Conservation (phyloP, 2,329 filamentous ascomycete species). For the Lomentospora prolificans region DNA sequence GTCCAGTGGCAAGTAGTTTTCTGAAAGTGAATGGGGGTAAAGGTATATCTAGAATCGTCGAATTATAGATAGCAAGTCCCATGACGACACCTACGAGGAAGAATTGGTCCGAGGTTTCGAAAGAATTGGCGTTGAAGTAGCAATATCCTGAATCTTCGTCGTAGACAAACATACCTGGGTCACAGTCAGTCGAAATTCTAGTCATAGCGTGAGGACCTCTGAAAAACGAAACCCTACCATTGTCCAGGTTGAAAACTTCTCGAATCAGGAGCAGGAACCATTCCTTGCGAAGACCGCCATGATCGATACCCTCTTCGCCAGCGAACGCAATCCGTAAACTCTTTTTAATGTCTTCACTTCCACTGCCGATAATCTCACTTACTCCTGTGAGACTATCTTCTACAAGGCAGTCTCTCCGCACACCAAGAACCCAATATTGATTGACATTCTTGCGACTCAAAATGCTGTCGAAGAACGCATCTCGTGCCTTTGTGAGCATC, state of each 20-base stretch:
- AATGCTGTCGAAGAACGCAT: slow-evolving; percentile 87
- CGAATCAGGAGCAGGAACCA: slow-evolving; percentile 85
- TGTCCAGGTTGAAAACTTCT: slow-evolving; percentile 83
- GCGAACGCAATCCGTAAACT: slow-evolving; percentile 74
- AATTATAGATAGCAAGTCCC: slow-evolving; percentile 89
- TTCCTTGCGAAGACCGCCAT: slow-evolving; percentile 81
- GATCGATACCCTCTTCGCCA: slow-evolving; percentile 86
- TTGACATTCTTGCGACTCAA: slow-evolving; percentile 63
- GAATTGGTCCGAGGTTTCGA: slow-evolving; percentile 86
- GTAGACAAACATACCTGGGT: slow-evolving; percentile 75
- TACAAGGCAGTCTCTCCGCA: slow-evolving; percentile 76
- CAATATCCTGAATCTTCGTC: slow-evolving; percentile 85
- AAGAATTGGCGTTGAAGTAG: slow-evolving; percentile 86
- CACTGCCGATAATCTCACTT: slow-evolving; percentile 72
- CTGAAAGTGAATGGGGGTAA: slow-evolving; percentile 84
- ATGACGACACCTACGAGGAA: slow-evolving; percentile 82
- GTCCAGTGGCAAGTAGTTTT: slow-evolving; percentile 71
- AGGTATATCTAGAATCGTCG: slow-evolving; percentile 80
- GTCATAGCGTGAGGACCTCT: not conserved
- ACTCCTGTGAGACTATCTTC: slow-evolving; percentile 81
- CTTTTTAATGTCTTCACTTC: slow-evolving; percentile 82
- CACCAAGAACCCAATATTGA: slow-evolving; percentile 66
- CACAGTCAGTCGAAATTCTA: slow-evolving; percentile 10
- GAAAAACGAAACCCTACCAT: slow-evolving; percentile 44
- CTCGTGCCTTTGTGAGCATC: slow-evolving; percentile 79